Percentiles rank a stretch among this genome's conserved stretches.
Evolutionary conservation across 805 yeast genomes (phyloP).

Genomic region (Wickerhamiella occidentalis): DNA sequence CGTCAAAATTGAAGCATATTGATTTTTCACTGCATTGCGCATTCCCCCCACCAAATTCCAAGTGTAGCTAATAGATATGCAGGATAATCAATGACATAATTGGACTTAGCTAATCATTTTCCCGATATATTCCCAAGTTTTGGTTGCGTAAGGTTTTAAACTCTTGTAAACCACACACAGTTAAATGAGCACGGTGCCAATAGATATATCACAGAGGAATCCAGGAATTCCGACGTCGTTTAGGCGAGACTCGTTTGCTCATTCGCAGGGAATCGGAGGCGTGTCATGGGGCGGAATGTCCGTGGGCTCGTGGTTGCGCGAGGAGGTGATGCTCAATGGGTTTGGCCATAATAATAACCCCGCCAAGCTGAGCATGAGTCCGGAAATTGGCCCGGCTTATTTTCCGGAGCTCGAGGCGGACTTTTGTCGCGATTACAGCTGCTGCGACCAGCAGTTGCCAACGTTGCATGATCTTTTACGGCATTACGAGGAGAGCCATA

Average conservation of each 20-base stretch:
- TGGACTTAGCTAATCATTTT: neutral
- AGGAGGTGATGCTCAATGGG: constrained; percentile 41
- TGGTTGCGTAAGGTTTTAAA: neutral
- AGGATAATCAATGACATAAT: neutral
- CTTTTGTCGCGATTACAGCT: constrained; percentile 90
- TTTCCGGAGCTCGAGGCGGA: constrained; percentile 89
- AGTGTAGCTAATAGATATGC: too few species aligned
- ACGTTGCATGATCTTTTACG: constrained; percentile 85
- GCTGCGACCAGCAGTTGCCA: constrained; percentile 89
- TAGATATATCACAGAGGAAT: constrained; percentile 31
- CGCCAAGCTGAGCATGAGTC: constrained; percentile 45
- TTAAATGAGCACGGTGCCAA: constrained; percentile 29
- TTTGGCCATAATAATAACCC: constrained; percentile 18
- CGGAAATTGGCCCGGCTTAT: constrained; percentile 56
- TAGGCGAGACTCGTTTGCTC: constrained; percentile 85
- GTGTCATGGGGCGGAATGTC: constrained; percentile 94
- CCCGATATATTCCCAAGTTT: neutral
- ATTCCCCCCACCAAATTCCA: neutral
- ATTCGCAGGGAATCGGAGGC: constrained; percentile 96
- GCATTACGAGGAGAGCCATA: constrained; percentile 95
- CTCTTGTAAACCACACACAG: neutral
- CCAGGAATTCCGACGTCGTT: constrained; percentile 31
- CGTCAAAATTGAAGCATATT: too few species aligned
- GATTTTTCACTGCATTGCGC: too few species aligned
- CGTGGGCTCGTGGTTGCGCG: constrained; percentile 91